Percentiles rank a stretch among this genome's conserved stretches.
These are phyloP conservation scores for Xylariaceae sp. DNA, from an alignment of 2,329 filamentous ascomycete species.

Conservation along the genomic window DNA sequence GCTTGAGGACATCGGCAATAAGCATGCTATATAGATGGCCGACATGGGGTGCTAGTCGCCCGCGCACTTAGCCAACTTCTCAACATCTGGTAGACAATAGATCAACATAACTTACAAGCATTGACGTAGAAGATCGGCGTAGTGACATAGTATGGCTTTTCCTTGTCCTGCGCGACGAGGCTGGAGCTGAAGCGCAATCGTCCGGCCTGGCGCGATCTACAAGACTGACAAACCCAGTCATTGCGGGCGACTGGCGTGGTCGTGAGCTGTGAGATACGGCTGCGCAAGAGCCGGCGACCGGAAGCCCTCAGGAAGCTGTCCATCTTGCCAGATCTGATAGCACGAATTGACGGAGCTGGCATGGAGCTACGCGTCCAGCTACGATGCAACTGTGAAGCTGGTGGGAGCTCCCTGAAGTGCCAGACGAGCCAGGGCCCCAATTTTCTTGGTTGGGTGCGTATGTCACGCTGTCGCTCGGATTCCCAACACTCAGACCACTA, in stretches of 20 bases:
- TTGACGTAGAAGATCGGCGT: slow-evolving; percentile 99
- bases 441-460: too few relatives aligned
- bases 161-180: slow-evolving; percentile 6
- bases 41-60: slow-evolving; percentile 72
- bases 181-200: slow-evolving; percentile 22
- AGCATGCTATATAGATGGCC: slow-evolving; percentile 94
- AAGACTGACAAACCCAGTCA: slow-evolving; percentile 27
- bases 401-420: too few relatives aligned
- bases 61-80: slow-evolving; percentile 16
- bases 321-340: slow-evolving; percentile 14
- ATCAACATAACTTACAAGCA: slow-evolving; percentile 58
- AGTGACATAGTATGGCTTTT: slow-evolving; percentile 90
- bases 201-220: slow-evolving; percentile 14
- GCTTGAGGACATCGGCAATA: slow-evolving; percentile 83
- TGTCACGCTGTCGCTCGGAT: too few relatives aligned
- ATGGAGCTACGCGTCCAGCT: too few relatives aligned
- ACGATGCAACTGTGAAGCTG: too few relatives aligned
- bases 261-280: slow-evolving; percentile 4
- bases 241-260: slow-evolving; percentile 9
- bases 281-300: slow-evolving; percentile 13
- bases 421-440: too few relatives aligned
- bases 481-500: too few relatives aligned
- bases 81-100: neutral
- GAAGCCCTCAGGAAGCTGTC: slow-evolving; percentile 16
- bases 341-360: neutral